A percentile compares a stretch with the other conserved stretches of the same genome.
These are phyloP conservation scores for Neurospora sp. DNA, from an alignment of 495 filamentous ascomycete species.

Conservation along the genomic window DNA sequence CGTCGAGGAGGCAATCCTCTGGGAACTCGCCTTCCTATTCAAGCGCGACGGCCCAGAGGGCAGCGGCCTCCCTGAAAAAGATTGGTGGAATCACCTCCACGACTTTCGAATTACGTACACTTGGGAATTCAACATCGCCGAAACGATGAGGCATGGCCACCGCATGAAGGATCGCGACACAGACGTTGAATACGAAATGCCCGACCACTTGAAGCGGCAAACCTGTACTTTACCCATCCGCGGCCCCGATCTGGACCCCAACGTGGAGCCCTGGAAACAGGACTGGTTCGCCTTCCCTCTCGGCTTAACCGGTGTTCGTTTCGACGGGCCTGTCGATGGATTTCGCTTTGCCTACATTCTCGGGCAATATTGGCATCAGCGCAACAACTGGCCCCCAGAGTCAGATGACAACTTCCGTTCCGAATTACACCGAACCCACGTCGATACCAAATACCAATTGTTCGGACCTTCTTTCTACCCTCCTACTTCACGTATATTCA, in stretches of 20 bases:
- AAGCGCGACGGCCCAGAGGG: neutral
- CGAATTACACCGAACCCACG: too few species aligned
- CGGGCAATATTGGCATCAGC: too few species aligned
- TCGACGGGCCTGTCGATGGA: neutral
- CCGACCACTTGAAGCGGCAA: neutral
- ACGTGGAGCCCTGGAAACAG: neutral
- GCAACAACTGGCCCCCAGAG: too few species aligned
- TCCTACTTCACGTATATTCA: too few species aligned
- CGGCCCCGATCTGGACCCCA: neutral
- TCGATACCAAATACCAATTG: too few species aligned
- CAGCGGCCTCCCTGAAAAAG: neutral
- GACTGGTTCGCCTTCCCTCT: neutral
- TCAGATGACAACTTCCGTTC: too few species aligned
- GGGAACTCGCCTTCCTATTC: neutral
- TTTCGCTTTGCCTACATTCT: too few species aligned
- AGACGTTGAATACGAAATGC: neutral
- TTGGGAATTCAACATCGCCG: neutral
- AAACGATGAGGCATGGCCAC: neutral
- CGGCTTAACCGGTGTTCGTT: neutral
- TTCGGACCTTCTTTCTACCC: too few species aligned
- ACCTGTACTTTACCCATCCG: neutral
- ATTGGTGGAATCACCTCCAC: neutral
- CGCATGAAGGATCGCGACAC: neutral
- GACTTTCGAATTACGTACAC: neutral
- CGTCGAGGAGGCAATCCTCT: neutral